Base-by-base conservation (phyloP, 495 filamentous ascomycete genomes). In the Stereocaulon alpinum region DNA sequence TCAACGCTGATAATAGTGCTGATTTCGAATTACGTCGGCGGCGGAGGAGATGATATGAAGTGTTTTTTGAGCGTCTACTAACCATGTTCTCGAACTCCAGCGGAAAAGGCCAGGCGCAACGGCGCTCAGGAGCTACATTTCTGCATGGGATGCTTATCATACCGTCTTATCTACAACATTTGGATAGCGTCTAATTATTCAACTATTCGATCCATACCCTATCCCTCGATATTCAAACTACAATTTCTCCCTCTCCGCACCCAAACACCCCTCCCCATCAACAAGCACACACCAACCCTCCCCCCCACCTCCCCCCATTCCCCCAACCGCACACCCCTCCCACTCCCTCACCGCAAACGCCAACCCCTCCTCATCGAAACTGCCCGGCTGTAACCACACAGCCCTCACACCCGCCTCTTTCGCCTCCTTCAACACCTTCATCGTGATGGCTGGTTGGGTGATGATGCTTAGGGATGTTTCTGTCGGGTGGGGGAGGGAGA, bases 261-360 rank as follows among this genome's bases (percentile, higher is more conserved):
- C 75, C 67, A 91, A 65, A 50, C 81, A 86, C 60, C 75, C 73
- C 64, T 94, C 90, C 2, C 91, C 91, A 76, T 95, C 88, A 14
- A 95, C 90, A 55, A 96, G 71, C 40, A 97, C 88, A 72, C 91
- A 96, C 86, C 88, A 94, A 4, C 91, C 91, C 72, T 94, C 88
- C 41, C 77, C 72, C 24, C 80, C 86, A 32, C 61, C 60, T 10
- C 87, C 87, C 4, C 82, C 86, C 24, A 24, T 3, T 6, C 83
- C 80, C 20, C 80, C 81, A 5, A 86, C 89, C 63, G 95, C 77
- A 27, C 83, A 86, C 27, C 83, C 83, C 63, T 80, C 73, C 69
- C 92, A 89, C 66, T 78, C 77, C 63, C 68, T 72, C 59, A 68
- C 72, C 22, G 89, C 89, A 71, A 77, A 93, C 9, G 75, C 74